Conservation (phyloP, 345 rosid genomes). For the Cardiospermum halicacabum region DNA sequence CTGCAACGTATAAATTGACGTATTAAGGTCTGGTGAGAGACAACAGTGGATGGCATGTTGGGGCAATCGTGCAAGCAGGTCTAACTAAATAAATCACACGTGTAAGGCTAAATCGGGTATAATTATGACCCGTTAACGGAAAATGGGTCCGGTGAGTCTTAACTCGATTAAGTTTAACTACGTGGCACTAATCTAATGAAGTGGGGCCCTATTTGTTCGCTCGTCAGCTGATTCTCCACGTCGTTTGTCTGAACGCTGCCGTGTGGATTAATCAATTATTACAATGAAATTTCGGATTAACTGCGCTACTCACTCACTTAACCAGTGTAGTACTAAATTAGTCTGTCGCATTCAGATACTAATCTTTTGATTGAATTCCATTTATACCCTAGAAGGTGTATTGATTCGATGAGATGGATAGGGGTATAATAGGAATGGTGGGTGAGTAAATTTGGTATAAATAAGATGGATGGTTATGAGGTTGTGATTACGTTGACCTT, state of each 20-base stretch:
- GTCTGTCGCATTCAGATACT: not conserved
- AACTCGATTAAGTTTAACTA: not conserved
- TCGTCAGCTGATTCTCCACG: slow-evolving; percentile 1
- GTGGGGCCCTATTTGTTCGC: not conserved
- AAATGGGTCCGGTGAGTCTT: not conserved
- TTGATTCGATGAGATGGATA: slow-evolving; percentile 8
- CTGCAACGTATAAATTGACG: not conserved
- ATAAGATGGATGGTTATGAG: not conserved
- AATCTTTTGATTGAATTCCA: not conserved
- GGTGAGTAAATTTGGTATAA: slow-evolving; percentile 8
- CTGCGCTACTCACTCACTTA: not conserved
- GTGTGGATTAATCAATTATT: slow-evolving; percentile 4
- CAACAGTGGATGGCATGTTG: not conserved
- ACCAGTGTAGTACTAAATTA: not conserved
- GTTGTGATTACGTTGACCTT: slow-evolving; percentile 17
- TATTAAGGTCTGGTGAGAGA: not conserved
- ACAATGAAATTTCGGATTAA: not conserved
- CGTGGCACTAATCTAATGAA: slow-evolving; percentile 9
- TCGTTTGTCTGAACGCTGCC: slow-evolving; percentile 10
- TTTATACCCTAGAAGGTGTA: not conserved
- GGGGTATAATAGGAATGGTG: slow-evolving; percentile 11
- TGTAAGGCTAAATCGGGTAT: not conserved
- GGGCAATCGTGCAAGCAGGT: not conserved
- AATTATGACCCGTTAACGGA: not conserved
- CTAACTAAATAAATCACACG: too few relatives aligned